phyloP scores from a whole-genome alignment of 2,329 filamentous ascomycete species.

The Tolypocladium endophyticum region DNA sequence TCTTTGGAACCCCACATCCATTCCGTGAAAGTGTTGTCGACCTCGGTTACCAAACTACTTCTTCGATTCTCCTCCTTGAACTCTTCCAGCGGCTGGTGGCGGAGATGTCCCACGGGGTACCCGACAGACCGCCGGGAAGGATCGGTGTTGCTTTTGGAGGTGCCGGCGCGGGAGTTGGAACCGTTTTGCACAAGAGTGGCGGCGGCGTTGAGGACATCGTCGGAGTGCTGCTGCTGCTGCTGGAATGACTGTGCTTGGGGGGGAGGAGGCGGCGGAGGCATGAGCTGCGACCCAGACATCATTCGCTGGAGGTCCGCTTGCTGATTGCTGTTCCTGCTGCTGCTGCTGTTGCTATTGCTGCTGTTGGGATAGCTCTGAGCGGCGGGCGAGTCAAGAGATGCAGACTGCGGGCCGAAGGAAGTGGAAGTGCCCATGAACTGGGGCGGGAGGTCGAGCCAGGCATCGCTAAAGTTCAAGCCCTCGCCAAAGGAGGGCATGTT shows the following conservation, averaged over 20 bases:
- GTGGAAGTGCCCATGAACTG: constrained; percentile 56
- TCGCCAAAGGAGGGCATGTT: constrained; percentile 39
- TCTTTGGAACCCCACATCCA: constrained; percentile 28
- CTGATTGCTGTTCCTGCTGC: constrained; percentile 1
- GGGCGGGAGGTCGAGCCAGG: constrained; percentile 51
- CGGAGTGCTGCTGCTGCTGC: constrained; percentile 24
- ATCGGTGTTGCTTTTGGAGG: constrained; percentile 15
- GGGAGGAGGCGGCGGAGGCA: constrained; percentile 23
- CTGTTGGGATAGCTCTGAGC: constrained; percentile 7
- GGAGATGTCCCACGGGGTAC: constrained; percentile 28
- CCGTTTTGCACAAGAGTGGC: constrained; percentile 40
- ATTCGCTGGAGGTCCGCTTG: constrained; percentile 7
- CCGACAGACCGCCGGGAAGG: constrained; percentile 15
- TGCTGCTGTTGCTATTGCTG: neutral
- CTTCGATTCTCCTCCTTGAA: constrained; percentile 29
- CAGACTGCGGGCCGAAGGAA: constrained; percentile 46
- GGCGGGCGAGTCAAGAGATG: constrained; percentile 8
- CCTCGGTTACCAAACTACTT: constrained; percentile 16
- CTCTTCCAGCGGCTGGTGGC: constrained; percentile 31
- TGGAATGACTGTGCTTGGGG: constrained; percentile 8
- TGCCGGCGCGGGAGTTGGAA: constrained; percentile 11
- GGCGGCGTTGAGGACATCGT: constrained; percentile 47
- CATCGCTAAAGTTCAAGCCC: constrained; percentile 36
- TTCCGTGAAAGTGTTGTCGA: constrained; percentile 27
- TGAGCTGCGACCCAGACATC: constrained; percentile 17